Evolutionary conservation across 345 rosid species (phyloP), one percentile per base, ranked within the genome.

Genomic region (Bretschneidera sinensis): DNA sequence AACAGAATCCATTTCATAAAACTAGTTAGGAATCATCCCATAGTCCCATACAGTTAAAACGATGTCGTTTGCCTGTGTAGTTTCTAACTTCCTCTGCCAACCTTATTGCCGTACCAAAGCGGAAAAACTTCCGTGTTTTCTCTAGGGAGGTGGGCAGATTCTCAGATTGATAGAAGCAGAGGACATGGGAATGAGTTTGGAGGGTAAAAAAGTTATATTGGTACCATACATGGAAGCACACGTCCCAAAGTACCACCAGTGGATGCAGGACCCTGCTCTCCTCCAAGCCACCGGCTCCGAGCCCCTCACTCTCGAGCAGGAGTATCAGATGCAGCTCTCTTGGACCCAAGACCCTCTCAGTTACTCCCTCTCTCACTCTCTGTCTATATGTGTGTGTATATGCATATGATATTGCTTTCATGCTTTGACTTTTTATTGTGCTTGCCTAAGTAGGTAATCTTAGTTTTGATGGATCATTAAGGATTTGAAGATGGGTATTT

Each of bases 281-380:
- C 99, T 94, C 21, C 65, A 85, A 70, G 90, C 95, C 31, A 90
- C 97, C 10, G 95, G 89, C 33, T 90, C 99, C 50, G 95, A 90
- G 72, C 90, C 95, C 17, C 95, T 94, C 70, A 69, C 89, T 56
- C 88, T 89, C 1, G 81, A 89, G 20, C 82, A 90, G 57, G 97
- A 90, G 76, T 88, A 76, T 71, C 70, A 78, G 68, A 84, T 88
- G 96, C 96, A 90, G 74, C 78, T 78, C 53, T 85, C 97, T 1
- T 94, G 96, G 99, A 78, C 82, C 66, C 90, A 78, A 72, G 96
- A 90, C 78, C 95, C 97, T 43, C 87, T 73, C 78, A 90, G 99
- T 88, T 58, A 4, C 34, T 57, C 65, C 58, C 51, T 57, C 64
- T 58, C 24, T 45, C 43, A 24, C 55, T 28, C 34, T 48, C 25